Evolutionary conservation across 352 stramenopile genomes (phyloP), one percentile per base, ranked within the genome.

Genomic region (Globisporangium sylvaticum): DNA sequence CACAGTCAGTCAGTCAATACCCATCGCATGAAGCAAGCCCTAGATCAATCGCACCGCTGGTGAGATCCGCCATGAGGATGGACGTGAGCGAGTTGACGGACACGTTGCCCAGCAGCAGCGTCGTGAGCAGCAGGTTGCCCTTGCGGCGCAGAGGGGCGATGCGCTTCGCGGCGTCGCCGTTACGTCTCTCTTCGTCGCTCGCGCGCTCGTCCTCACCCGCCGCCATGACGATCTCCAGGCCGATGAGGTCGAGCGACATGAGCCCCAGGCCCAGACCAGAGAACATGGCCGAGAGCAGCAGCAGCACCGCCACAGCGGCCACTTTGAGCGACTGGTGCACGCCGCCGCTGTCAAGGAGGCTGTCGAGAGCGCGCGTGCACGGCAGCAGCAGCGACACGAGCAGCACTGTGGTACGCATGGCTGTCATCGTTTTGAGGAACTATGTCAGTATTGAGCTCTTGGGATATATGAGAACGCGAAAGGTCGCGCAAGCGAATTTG

Each of bases 191-290:
- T 50, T 83, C 79, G 15, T 76, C 66, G 6, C 83, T 95, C 50
- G 88, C 80, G 46, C 80, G 66, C 53, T 83, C 78, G 74, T 99
- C 92, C 52, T 94, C 90, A n/a, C 95, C 94, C 4, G 81, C 81
- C 4, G 84, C 83, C 68, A 97, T 93, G 62, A 99, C 94, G 62
- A 99, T 99, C 78, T 99, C 91, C 25, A 99, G 82, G 4, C 94
- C 96, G 25, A 96, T 99, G 63, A 97, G 94, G 77, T 99, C 97
- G 8, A 99, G 84, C 20, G 95, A 97, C 86, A 99, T 97, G 61
- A 99, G 81, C 4, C 97, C 97, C 20, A 99, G 84, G 1, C 96
- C 98, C 22, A 99, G 79, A 0, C 97, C 97, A 8, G 83, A 91
- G 68, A 99, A 99, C 15, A 97, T 72, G 20, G 83, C 95, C 0